Percentiles rank a stretch among this genome's conserved stretches.
Conservation (phyloP, 2,329 filamentous ascomycete genomes). For the Tolypocladium cylindrosporum region DNA sequence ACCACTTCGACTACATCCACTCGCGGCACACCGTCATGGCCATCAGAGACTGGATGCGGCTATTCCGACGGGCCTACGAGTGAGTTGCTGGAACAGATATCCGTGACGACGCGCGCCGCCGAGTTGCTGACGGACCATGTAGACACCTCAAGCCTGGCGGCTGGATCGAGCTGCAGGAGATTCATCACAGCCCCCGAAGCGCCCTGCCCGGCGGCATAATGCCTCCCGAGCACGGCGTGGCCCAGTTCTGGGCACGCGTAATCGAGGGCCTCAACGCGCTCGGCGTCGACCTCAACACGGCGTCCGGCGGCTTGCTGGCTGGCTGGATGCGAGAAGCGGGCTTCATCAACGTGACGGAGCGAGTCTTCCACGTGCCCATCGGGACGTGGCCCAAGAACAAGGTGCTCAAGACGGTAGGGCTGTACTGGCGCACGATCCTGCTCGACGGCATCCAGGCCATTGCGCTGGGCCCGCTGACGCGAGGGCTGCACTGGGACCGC, state of each 20-base stretch:
- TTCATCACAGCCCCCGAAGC: conserved; percentile 37
- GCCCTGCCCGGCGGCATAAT: conserved; percentile 28
- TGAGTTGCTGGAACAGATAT: conserved; percentile 17
- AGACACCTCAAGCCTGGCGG: conserved; percentile 43
- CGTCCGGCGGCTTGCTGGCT: conserved; percentile 29
- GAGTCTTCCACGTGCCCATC: conserved; percentile 40
- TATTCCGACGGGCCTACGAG: conserved; percentile 37
- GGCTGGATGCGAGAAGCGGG: conserved; percentile 38
- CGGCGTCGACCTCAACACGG: conserved; percentile 36
- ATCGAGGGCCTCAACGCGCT: conserved; percentile 30
- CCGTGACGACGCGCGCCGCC: not conserved
- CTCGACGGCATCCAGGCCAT: conserved; percentile 41
- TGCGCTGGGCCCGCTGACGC: conserved; percentile 40
- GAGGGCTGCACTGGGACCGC: conserved; percentile 35
- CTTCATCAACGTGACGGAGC: conserved; percentile 40
- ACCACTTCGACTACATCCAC: conserved; percentile 52
- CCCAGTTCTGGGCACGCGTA: conserved; percentile 36
- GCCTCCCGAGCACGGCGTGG: conserved; percentile 27
- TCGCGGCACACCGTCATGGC: conserved; percentile 46
- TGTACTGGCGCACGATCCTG: conserved; percentile 41
- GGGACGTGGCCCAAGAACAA: conserved; percentile 44
- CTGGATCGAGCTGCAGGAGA: conserved; percentile 46
- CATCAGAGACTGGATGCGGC: conserved; percentile 42
- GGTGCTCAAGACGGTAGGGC: conserved; percentile 38
- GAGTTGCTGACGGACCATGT: not conserved